Conservation (phyloP, 2,329 filamentous ascomycete species). For the Metarhizium sp. region DNA sequence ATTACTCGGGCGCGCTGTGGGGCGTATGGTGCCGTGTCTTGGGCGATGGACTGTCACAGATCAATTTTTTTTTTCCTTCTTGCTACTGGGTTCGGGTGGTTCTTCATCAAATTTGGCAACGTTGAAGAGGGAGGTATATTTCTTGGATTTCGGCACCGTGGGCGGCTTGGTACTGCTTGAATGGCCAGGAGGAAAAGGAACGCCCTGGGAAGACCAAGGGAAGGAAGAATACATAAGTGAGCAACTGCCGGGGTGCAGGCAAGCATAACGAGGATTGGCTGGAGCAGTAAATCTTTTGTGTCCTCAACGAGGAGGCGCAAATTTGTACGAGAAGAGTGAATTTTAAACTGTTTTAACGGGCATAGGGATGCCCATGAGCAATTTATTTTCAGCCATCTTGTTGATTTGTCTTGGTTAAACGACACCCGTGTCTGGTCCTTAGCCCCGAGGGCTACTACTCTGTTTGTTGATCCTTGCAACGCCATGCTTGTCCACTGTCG, state of each 20-base stretch:
- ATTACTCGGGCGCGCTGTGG: not conserved
- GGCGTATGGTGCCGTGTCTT: not conserved
- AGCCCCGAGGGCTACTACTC: not conserved
- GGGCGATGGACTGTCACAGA: not conserved
- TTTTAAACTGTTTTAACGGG: not conserved
- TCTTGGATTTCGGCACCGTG: not conserved
- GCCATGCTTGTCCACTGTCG: too few species aligned
- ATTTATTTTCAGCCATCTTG: not conserved
- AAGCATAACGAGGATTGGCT: not conserved
- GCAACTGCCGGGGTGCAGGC: not conserved
- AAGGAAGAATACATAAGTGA: not conserved
- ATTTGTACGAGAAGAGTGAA: not conserved
- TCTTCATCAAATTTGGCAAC: not conserved
- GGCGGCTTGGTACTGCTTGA: not conserved
- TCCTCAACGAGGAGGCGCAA: not conserved
- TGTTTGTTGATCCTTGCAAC: not conserved
- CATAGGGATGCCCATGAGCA: not conserved
- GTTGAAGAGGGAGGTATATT: not conserved
- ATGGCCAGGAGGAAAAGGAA: not conserved
- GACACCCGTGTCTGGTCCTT: not conserved
- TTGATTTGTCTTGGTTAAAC: not conserved
- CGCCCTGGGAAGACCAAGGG: not conserved
- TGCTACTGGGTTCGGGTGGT: not conserved
- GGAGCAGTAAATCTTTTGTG: not conserved
- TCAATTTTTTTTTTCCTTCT: not conserved